These are phyloP conservation scores for Podospora pseudocomata DNA, from an alignment of 495 filamentous ascomycete species.

Conservation along the genomic window DNA sequence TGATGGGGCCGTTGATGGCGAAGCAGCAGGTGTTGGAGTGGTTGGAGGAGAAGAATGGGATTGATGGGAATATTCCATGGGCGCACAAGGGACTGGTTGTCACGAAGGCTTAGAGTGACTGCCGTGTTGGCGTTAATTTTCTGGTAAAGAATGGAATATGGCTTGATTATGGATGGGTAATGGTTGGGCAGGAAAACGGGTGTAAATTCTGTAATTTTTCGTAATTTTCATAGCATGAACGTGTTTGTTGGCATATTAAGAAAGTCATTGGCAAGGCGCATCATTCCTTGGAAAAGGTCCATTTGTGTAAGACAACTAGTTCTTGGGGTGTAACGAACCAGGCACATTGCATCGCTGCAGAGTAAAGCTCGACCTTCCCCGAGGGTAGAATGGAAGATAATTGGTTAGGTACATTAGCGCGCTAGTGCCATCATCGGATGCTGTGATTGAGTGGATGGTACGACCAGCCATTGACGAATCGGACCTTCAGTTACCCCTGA, in stretches of 20 bases:
- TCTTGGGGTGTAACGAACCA: no score
- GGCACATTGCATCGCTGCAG: no score
- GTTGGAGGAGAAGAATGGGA: conserved; percentile 1
- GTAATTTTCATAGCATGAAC: no score
- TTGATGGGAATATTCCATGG: background rate
- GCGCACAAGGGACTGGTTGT: background rate
- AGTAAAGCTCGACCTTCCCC: no score
- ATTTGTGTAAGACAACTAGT: no score
- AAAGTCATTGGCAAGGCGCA: no score
- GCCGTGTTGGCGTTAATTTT: background rate
- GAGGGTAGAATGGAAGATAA: no score
- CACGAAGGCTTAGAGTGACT: background rate
- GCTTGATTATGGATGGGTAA: no score
- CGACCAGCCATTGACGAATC: background rate
- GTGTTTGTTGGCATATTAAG: no score
- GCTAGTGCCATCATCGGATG: background rate
- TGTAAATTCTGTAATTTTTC: background rate
- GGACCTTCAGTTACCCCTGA: background rate
- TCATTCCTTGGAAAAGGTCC: background rate
- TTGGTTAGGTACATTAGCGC: no score
- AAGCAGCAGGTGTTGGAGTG: conserved; percentile 8
- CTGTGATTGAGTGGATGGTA: background rate
- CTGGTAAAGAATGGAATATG: background rate
- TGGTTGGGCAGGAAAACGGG: background rate
- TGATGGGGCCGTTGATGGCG: conserved; percentile 6